These are phyloP conservation scores for Diplodia corticola DNA, from an alignment of 2,329 filamentous ascomycete species.

Conservation along the genomic window DNA sequence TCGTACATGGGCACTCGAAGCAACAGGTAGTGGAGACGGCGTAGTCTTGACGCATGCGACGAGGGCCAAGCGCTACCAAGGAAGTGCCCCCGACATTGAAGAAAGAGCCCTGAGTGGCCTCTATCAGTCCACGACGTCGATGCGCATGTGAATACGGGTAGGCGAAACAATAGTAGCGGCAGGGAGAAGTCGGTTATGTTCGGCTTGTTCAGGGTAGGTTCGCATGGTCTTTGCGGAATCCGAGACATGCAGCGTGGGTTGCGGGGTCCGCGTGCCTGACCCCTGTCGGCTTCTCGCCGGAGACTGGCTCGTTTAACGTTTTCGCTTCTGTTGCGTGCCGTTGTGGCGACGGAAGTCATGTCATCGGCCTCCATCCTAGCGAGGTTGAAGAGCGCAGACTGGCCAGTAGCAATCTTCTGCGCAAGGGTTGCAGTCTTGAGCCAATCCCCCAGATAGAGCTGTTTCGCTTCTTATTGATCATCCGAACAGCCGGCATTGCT, in stretches of 20 bases:
- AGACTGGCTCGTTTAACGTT: too few species aligned
- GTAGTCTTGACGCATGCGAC: background rate
- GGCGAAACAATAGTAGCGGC: background rate
- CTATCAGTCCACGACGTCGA: background rate
- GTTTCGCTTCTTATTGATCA: background rate
- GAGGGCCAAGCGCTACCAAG: background rate
- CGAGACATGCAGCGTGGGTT: background rate
- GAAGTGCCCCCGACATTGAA: background rate
- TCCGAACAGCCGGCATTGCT: background rate
- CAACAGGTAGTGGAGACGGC: background rate
- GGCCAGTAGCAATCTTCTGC: too few species aligned
- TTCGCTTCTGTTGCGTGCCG: too few species aligned
- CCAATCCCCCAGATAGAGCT: background rate
- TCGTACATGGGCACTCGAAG: background rate
- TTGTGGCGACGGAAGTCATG: too few species aligned
- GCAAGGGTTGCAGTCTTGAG: too few species aligned
- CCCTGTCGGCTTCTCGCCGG: too few species aligned
- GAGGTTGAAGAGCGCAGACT: too few species aligned
- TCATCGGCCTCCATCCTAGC: too few species aligned
- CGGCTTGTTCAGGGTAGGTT: background rate
- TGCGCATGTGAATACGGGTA: background rate
- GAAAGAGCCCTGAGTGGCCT: background rate
- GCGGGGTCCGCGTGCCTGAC: background rate
- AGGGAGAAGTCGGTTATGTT: background rate
- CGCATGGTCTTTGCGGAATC: background rate